Evolutionary conservation across 1,139 yeast genomes (phyloP), one percentile per base, ranked within the genome.

Genomic region (Geotrichum carabidarum): DNA sequence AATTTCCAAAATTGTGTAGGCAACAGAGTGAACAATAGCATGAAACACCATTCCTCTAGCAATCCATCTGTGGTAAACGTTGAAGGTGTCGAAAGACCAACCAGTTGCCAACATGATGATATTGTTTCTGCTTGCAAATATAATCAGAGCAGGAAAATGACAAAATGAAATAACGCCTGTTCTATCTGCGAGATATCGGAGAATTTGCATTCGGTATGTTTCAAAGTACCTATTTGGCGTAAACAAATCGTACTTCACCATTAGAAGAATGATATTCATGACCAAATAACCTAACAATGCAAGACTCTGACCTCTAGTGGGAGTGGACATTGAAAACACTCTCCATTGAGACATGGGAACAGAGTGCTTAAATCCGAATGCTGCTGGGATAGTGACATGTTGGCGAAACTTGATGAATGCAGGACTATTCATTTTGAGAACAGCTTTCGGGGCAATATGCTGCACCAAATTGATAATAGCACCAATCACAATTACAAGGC

Each of bases 71-170:
- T 84, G 89, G 60, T 76, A 78, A 32, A 80, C 70, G 48, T 81
- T 79, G 61, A 79, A 82, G 1, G 83, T 76, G 15, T 84, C 75
- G 61, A 78, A 80, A 38, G 82, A 77, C 80, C 85, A 77, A 22
- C 85, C 80, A 0, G 88, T 82, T 5, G 80, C 49, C 71, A 75
- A 72, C 57, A 79, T 77, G 40, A 83, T 65, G 51, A 83, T 68
- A 64, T 83, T 83, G 67, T 78, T 82, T 61, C 90, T 72, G 4
- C 87, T 86, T 0, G 83, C 86, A 70, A 83, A 76, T 37, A 80
- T 64, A 42, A 82, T 71, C 30, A 82, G 62, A 11, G 82, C 61
- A 0, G 86, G 86, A 62, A 79, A 64, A 58, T 79, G 69, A 30
- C 75, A 73, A 44, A 81, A 74, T 0, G 80, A 75, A 9, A 83